These are phyloP conservation scores for Tolypocladium ovalisporum DNA, from an alignment of 2,329 filamentous ascomycete genomes.

Conservation along the genomic window DNA sequence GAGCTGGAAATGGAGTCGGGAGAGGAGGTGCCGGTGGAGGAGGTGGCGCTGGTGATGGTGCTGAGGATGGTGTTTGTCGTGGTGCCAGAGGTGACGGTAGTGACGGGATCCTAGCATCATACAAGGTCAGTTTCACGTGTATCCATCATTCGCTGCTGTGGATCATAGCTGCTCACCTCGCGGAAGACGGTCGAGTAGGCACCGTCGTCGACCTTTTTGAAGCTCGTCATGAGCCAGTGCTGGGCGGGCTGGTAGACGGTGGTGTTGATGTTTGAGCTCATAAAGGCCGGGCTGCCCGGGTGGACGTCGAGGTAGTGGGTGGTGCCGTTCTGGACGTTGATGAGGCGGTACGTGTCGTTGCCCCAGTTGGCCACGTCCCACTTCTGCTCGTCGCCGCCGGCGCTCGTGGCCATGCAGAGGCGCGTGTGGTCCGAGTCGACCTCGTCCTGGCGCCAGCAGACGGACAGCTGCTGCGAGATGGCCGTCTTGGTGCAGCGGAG, in stretches of 20 bases:
- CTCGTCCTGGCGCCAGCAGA: constrained; percentile 15
- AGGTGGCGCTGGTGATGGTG: not conserved
- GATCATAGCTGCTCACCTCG: constrained; percentile 7
- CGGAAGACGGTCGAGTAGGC: constrained; percentile 21
- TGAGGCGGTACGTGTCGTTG: constrained; percentile 16
- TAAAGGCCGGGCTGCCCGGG: constrained; percentile 17
- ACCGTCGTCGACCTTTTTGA: constrained; percentile 16
- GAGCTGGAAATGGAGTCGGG: constrained; percentile 1
- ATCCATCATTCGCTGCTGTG: not conserved
- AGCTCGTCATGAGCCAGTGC: constrained; percentile 22
- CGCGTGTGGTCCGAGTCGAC: constrained; percentile 14
- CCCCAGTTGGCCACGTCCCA: constrained; percentile 22
- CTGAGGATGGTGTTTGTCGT: not conserved
- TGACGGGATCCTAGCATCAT: constrained; percentile 1
- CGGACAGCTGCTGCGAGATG: constrained; percentile 16
- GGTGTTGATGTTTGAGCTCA: constrained; percentile 15
- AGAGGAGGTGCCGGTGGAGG: not conserved
- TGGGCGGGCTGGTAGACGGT: constrained; percentile 16
- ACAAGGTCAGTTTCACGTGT: not conserved
- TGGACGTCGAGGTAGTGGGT: constrained; percentile 21
- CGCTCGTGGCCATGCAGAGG: constrained; percentile 15
- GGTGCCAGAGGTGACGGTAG: constrained; percentile 1
- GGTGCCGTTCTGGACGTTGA: constrained; percentile 20
- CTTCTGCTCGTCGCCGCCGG: constrained; percentile 16
- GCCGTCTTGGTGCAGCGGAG: constrained; percentile 16